phyloP scores from a whole-genome alignment of 495 filamentous ascomycete species.

The Cercophora sp. region DNA sequence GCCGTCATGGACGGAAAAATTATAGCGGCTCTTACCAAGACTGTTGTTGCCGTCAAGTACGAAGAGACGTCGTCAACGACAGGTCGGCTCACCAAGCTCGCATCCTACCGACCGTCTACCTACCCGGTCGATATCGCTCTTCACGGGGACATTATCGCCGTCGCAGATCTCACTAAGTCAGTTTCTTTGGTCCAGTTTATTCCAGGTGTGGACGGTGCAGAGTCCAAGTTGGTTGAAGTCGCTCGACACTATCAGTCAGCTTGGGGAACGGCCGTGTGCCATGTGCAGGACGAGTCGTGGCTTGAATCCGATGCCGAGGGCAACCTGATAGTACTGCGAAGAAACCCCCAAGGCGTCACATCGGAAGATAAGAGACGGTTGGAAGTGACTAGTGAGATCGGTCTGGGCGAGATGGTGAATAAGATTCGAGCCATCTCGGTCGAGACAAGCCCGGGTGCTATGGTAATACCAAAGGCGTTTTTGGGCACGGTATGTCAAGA shows the following conservation, averaged over 20 bases:
- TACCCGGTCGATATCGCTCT: constrained; percentile 82
- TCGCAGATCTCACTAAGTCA: constrained; percentile 94
- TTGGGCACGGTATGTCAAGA: constrained; percentile 84
- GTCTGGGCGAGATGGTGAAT: constrained; percentile 89
- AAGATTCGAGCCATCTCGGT: constrained; percentile 61
- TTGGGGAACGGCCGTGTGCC: constrained; percentile 74
- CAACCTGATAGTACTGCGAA: constrained; percentile 74
- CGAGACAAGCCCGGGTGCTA: constrained; percentile 52
- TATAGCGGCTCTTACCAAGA: constrained; percentile 81
- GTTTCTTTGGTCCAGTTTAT: constrained; percentile 69
- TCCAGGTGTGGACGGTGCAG: constrained; percentile 32
- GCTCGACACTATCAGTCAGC: constrained; percentile 75
- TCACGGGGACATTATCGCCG: constrained; percentile 64
- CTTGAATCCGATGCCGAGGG: constrained; percentile 81
- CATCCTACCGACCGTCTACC: constrained; percentile 75
- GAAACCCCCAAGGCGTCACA: constrained; percentile 67
- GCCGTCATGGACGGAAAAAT: constrained; percentile 69
- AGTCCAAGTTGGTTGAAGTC: constrained; percentile 60
- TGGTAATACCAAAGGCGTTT: constrained; percentile 79
- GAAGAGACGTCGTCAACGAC: constrained; percentile 43
- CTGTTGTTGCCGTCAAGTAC: constrained; percentile 65
- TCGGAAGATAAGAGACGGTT: constrained; percentile 68
- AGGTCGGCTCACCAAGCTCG: constrained; percentile 58
- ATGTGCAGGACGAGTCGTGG: constrained; percentile 64
- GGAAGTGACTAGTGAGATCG: constrained; percentile 71